These are phyloP conservation scores for Recurvomyces mirabilis DNA, from an alignment of 495 filamentous ascomycete genomes.

Conservation along the genomic window DNA sequence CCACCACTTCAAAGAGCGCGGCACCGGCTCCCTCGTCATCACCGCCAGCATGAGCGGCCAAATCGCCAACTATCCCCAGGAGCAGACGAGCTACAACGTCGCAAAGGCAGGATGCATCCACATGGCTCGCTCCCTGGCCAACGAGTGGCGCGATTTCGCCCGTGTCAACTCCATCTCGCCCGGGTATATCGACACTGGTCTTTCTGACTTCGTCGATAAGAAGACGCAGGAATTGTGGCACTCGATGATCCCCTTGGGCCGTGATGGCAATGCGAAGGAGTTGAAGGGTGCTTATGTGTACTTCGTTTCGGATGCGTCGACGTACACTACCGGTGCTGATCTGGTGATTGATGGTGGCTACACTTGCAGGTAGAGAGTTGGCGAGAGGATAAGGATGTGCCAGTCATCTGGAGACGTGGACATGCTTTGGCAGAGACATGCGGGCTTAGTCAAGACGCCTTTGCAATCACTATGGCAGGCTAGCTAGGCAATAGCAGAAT, in stretches of 20 bases:
- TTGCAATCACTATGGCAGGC: too few relatives aligned
- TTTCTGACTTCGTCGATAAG: constrained; percentile 62
- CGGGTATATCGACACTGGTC: constrained; percentile 69
- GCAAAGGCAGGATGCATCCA: constrained; percentile 52
- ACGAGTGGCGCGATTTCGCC: constrained; percentile 71
- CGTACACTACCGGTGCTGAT: constrained; percentile 38
- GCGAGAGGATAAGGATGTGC: too few relatives aligned
- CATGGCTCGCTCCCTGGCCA: constrained; percentile 50
- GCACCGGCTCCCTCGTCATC: constrained; percentile 50
- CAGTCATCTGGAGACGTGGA: too few relatives aligned
- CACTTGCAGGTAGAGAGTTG: constrained; percentile 23
- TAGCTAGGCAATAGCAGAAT: too few relatives aligned
- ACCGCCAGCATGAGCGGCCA: constrained; percentile 60
- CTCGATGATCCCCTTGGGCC: constrained; percentile 66
- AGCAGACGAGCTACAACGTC: constrained; percentile 72
- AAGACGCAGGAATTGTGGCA: constrained; percentile 63
- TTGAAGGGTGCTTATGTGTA: constrained; percentile 78
- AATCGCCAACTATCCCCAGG: constrained; percentile 67
- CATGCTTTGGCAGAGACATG: too few relatives aligned
- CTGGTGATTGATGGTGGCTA: constrained; percentile 49
- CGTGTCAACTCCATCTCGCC: constrained; percentile 64
- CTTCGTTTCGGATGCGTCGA: constrained; percentile 55
- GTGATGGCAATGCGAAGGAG: constrained; percentile 67
- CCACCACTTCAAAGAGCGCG: constrained; percentile 50
- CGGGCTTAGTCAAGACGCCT: too few relatives aligned